These are phyloP conservation scores for Wallemia hederae DNA, from an alignment of 1,284 basidiomycete genomes.

Conservation along the genomic window DNA sequence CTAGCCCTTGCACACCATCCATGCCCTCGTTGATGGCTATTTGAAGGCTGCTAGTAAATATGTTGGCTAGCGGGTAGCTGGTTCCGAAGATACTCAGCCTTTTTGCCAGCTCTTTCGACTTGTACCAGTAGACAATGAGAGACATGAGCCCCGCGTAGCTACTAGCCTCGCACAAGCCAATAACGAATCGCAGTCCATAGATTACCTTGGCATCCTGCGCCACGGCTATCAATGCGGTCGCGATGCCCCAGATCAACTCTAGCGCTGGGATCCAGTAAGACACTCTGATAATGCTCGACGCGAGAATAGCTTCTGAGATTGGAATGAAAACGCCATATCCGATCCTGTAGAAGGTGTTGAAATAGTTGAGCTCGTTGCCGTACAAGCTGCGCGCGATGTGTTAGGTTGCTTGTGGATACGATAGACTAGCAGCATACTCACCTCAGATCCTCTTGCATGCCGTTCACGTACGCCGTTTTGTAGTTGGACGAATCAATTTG, in stretches of 20 bases:
- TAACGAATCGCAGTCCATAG: conserved; percentile 13
- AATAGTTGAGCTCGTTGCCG: conserved; percentile 6
- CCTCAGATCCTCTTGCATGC: conserved; percentile 5
- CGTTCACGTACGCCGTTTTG: conserved; percentile 5
- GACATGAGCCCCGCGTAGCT: conserved; percentile 3
- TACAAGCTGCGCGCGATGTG: conserved; percentile 1
- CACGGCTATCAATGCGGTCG: background rate
- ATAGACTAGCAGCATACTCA: background rate
- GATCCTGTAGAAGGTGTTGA: conserved; percentile 5
- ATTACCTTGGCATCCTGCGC: conserved; percentile 6
- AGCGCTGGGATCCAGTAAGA: background rate
- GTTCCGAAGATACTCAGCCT: conserved; percentile 11
- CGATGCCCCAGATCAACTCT: background rate
- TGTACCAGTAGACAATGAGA: conserved; percentile 5
- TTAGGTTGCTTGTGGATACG: background rate
- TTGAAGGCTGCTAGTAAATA: conserved; percentile 9
- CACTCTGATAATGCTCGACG: background rate
- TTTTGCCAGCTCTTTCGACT: conserved; percentile 8
- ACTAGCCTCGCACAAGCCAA: conserved; percentile 11
- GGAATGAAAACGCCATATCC: conserved; percentile 1
- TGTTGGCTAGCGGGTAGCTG: conserved; percentile 10
- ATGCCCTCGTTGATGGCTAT: conserved; percentile 5
- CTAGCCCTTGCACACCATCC: conserved; percentile 6
- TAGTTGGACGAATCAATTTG: conserved; percentile 6
- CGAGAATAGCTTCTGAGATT: background rate